These are phyloP conservation scores for Colletotrichum brevisporum DNA, from an alignment of 2,329 filamentous ascomycete species.

Conservation along the genomic window DNA sequence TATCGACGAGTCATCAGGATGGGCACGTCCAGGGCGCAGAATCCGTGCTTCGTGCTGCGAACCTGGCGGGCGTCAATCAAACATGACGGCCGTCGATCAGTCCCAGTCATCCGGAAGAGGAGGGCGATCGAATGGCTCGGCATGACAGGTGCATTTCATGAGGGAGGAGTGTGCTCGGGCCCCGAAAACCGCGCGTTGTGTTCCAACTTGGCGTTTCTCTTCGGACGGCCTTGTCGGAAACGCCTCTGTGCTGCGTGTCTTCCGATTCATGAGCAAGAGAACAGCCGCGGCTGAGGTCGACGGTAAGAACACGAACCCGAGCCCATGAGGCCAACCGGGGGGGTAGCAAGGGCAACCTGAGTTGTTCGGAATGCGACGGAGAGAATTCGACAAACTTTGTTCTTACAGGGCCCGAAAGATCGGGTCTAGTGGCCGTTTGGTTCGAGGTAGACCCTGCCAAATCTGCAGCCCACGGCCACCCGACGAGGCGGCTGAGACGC, in stretches of 20 bases:
- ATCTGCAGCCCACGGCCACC: neutral
- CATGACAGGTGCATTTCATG: neutral
- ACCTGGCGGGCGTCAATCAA: neutral
- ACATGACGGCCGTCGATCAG: neutral
- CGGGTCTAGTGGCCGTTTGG: neutral
- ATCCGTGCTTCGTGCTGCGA: neutral
- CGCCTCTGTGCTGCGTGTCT: neutral
- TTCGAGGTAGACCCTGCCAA: neutral
- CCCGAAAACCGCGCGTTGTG: neutral
- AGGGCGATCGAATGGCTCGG: neutral
- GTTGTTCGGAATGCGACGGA: too few relatives aligned
- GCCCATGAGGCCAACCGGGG: too few relatives aligned
- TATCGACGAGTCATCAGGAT: neutral
- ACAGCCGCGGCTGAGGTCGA: neutral
- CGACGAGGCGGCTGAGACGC: neutral
- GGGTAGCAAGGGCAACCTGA: too few relatives aligned
- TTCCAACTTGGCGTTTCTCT: neutral
- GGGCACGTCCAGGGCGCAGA: neutral
- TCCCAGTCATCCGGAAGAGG: neutral
- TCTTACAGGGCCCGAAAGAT: neutral
- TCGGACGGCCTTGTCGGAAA: neutral
- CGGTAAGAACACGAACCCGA: neutral
- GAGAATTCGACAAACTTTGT: too few relatives aligned
- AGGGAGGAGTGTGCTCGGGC: neutral
- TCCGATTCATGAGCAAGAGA: neutral